Base-by-base conservation (phyloP, 2,329 filamentous ascomycete species). In the Stemphylium vesicarium region DNA sequence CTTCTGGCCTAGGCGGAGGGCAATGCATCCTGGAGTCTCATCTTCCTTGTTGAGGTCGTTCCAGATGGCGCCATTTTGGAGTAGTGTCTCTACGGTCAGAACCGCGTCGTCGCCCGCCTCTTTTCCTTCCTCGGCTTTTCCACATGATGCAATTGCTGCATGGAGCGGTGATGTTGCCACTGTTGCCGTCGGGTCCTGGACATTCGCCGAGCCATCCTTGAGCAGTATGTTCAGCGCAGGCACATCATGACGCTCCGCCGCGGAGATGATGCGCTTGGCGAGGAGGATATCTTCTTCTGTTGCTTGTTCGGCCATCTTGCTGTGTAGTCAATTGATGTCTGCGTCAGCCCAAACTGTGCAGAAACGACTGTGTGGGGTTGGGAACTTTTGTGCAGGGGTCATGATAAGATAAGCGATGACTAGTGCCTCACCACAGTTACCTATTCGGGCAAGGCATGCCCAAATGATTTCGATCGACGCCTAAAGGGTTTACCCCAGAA, bases 41-140 rank as follows among this genome's bases (percentile, higher is more conserved):
- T 74, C 73, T 29, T 74, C 66, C 43, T 68, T 70, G 59, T 75
- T 74, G 51, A 75, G 53, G 46, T 75, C 73, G 46, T 75, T 75
- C 73, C 72, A 75, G 50, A 75, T 74, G 15, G 71, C 72, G n/a
- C 73, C 73, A 51, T 75, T 75, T 42, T 73, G 60, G 10, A 75
- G 67, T 26, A 75, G 44, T 8, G 72, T 53, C 15, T 71, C 55
- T 13, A 75, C 66, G 0, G 71, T 74, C 36, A 70, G 61, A 5
- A 74, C 43, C 0, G 69, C 70, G 32, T 65, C 62, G 15, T 72
- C 66, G 8, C 57, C 59, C 0, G 61, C 64, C 51, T 71, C 64
- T 57, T 72, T 69, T 31, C 62, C 65, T 2, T 69, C 65, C 18
- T 70, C 68, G 1, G 55, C 64, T n/a, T 66, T 68, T 15, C 70